Evolutionary conservation across 1,284 basidiomycete species (phyloP).

Genomic region (Trichosporon asahii): DNA sequence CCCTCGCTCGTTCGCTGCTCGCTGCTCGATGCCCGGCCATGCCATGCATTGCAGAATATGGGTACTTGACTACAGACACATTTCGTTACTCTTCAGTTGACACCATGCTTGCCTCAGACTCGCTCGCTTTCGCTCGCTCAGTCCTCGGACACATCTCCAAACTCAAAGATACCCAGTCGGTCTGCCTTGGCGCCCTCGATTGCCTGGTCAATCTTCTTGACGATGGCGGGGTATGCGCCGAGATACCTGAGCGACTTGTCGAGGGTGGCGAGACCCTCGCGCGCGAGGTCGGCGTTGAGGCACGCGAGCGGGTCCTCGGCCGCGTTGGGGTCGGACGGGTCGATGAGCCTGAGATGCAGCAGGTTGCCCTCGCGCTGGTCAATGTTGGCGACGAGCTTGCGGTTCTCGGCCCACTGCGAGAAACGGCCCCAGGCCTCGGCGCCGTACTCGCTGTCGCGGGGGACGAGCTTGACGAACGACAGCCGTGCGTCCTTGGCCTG

Average conservation of each 20-base stretch:
- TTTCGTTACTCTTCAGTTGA: not conserved
- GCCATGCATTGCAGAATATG: constrained; percentile 2
- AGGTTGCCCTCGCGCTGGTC: constrained; percentile 74
- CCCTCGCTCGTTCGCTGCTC: not conserved
- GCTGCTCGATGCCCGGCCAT: not conserved
- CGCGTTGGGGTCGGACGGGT: constrained; percentile 68
- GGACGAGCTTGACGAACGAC: constrained; percentile 72
- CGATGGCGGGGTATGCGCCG: constrained; percentile 64
- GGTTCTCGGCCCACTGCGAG: constrained; percentile 75
- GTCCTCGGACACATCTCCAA: constrained; percentile 32
- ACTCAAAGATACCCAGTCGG: constrained; percentile 81
- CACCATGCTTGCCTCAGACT: too few species aligned
- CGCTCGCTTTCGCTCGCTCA: constrained; percentile 2
- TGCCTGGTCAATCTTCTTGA: constrained; percentile 63
- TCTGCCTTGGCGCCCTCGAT: constrained; percentile 67
- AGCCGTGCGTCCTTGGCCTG: constrained; percentile 55
- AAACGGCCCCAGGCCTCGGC: constrained; percentile 80
- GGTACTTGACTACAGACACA: not conserved
- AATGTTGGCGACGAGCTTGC: constrained; percentile 83
- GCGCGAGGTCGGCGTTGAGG: constrained; percentile 75
- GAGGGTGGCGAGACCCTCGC: constrained; percentile 64
- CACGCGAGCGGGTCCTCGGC: constrained; percentile 68
- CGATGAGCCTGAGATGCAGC: constrained; percentile 81
- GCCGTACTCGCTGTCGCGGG: constrained; percentile 76
- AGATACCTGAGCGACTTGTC: constrained; percentile 77